phyloP scores from a whole-genome alignment of 2,329 filamentous ascomycete species.

The Pseudogymnoascus sp. region DNA sequence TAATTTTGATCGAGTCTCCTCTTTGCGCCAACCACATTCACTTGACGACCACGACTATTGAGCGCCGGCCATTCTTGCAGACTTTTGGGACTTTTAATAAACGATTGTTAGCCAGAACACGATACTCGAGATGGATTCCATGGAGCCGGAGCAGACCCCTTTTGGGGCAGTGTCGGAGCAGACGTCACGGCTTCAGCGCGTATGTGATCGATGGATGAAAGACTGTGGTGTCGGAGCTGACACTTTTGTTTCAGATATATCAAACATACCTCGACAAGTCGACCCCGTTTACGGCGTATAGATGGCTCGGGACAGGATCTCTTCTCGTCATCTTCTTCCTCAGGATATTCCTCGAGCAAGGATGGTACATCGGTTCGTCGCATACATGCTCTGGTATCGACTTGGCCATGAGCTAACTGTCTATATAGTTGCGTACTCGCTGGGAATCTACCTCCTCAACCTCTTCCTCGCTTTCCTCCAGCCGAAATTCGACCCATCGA shows the following conservation, averaged over 20 bases:
- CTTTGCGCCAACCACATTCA: conserved; percentile 1
- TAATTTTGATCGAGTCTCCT: conserved; percentile 2
- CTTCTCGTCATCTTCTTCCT: conserved; percentile 75
- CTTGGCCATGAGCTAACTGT: conserved; percentile 3
- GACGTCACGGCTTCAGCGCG: conserved; percentile 65
- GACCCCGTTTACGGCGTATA: conserved; percentile 79
- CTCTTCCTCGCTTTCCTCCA: conserved; percentile 97
- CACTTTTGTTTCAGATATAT: conserved; percentile 57
- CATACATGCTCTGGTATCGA: neutral
- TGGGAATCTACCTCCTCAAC: conserved; percentile 98
- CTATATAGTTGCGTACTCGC: conserved; percentile 76
- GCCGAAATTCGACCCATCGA: conserved; percentile 96
- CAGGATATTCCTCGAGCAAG: conserved; percentile 84
- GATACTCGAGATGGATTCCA: conserved; percentile 60
- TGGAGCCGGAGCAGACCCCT: conserved; percentile 82
- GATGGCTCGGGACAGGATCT: conserved; percentile 78
- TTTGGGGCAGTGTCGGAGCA: conserved; percentile 85
- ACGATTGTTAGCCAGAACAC: neutral
- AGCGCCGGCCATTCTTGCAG: neutral
- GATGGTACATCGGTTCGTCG: conserved; percentile 89
- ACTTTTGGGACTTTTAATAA: neutral
- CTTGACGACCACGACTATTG: neutral
- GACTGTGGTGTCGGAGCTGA: conserved; percentile 14
- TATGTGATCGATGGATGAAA: conserved; percentile 36
- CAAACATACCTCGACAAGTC: conserved; percentile 91